A percentile compares a stretch with the other conserved stretches of the same genome.
Conservation (phyloP, 176 grass and related monocot species). For the Triticum dicoccoides region DNA sequence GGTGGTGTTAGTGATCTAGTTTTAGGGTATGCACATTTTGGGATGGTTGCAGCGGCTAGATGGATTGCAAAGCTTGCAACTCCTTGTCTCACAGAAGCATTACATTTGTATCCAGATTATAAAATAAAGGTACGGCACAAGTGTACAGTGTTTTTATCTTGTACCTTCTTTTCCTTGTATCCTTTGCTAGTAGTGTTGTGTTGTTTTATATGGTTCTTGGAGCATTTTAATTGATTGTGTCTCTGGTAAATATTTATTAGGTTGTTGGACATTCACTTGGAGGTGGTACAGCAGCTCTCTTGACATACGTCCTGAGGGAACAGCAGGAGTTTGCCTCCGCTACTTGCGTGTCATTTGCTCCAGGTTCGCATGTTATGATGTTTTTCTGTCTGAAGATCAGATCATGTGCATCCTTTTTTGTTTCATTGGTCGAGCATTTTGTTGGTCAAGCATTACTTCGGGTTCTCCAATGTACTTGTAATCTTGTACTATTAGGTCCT, state of each 20-base stretch:
- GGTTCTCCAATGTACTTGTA: background rate
- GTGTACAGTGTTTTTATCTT: background rate
- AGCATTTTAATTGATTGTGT: background rate
- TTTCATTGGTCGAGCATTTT: background rate
- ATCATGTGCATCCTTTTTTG: background rate
- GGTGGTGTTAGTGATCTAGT: constrained; percentile 88
- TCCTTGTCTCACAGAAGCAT: constrained; percentile 71
- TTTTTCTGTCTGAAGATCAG: constrained; percentile 25
- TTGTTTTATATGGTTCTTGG: background rate
- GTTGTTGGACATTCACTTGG: constrained; percentile 93
- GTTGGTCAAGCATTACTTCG: background rate
- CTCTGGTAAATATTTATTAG: constrained; percentile 41
- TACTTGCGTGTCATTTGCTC: constrained; percentile 89
- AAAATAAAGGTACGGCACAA: constrained; percentile 63
- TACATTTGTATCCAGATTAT: constrained; percentile 66
- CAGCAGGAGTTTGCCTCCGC: constrained; percentile 73
- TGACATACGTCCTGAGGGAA: constrained; percentile 91
- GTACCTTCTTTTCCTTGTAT: background rate
- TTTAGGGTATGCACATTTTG: constrained; percentile 98
- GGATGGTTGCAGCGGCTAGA: constrained; percentile 97
- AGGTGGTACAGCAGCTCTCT: constrained; percentile 87
- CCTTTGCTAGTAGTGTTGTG: background rate
- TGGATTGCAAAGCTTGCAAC: constrained; percentile 95
- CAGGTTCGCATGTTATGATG: constrained; percentile 59
- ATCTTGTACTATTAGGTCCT: background rate